Percentiles rank a stretch among this genome's conserved stretches.
phyloP scores from a whole-genome alignment of 108 stramenopile species.

The Hondaea fermentalgiana region DNA sequence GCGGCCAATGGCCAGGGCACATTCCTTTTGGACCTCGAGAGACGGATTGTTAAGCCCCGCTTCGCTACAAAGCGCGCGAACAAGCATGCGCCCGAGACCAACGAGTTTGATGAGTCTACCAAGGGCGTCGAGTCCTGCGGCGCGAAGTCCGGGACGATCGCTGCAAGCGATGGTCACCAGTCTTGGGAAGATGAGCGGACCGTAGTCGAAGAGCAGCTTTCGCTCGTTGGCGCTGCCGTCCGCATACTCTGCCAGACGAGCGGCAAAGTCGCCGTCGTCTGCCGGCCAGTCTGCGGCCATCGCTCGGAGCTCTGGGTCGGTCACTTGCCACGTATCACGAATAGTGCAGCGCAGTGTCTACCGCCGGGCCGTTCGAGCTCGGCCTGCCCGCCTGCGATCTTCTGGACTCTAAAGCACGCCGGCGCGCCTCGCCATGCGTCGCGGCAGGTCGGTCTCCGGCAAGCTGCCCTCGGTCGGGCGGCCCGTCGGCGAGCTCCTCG shows the following conservation, averaged over 20 bases:
- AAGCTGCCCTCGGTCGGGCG: no score
- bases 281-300: background rate
- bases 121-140: background rate
- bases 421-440: no score
- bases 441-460: no score
- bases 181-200: background rate
- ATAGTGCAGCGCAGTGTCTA: no score
- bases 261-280: background rate
- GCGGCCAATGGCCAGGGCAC: background rate
- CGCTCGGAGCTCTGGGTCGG: background rate
- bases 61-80: background rate
- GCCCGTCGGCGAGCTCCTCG: no score
- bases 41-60: background rate
- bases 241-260: background rate
- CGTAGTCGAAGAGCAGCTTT: conserved; percentile 2
- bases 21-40: background rate
- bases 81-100: background rate
- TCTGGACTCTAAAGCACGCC: no score
- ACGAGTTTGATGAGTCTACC: background rate
- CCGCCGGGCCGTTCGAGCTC: no score
- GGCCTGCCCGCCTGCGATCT: no score
- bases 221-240: background rate
- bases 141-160: background rate
- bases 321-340: no score
- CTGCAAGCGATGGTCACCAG: background rate